Conservation (phyloP, 2,329 filamentous ascomycete genomes). For the Epichloe sibirici region DNA sequence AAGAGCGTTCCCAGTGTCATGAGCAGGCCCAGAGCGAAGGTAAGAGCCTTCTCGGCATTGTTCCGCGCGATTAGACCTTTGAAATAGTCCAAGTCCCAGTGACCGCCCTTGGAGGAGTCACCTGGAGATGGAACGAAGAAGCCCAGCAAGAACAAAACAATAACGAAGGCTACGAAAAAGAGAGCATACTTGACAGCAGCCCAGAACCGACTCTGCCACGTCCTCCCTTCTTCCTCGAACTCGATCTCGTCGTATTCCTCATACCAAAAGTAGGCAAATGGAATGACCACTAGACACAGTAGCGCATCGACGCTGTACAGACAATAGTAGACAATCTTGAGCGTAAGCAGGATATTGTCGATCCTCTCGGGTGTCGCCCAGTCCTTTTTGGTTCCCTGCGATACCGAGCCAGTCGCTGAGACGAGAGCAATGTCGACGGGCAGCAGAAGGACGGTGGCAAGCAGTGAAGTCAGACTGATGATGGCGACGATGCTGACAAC, state of each 20-base stretch:
- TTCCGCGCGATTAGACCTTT: slow-evolving; percentile 66
- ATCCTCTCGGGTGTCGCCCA: slow-evolving; percentile 84
- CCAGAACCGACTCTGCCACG: slow-evolving; percentile 58
- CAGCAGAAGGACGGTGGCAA: slow-evolving; percentile 84
- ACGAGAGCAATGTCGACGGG: slow-evolving; percentile 93
- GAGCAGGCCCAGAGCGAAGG: slow-evolving; percentile 79
- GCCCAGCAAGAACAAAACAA: slow-evolving; percentile 78
- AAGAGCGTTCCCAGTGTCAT: slow-evolving; percentile 76
- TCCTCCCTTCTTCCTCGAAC: slow-evolving; percentile 68
- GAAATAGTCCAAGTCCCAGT: slow-evolving; percentile 84
- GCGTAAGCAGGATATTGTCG: slow-evolving; percentile 62
- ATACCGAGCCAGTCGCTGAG: slow-evolving; percentile 69
- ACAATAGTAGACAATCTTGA: slow-evolving; percentile 84
- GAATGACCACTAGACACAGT: slow-evolving; percentile 78
- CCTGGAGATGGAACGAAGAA: slow-evolving; percentile 84
- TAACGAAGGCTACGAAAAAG: slow-evolving; percentile 66
- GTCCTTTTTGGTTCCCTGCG: slow-evolving; percentile 74
- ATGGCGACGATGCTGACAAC: slow-evolving; percentile 77
- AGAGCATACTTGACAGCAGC: slow-evolving; percentile 86
- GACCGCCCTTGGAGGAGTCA: slow-evolving; percentile 43
- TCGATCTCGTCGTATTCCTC: slow-evolving; percentile 94
- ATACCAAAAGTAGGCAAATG: slow-evolving; percentile 96
- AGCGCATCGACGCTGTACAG: slow-evolving; percentile 87
- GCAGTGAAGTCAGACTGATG: slow-evolving; percentile 71
- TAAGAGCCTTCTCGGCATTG: slow-evolving; percentile 82